Evolutionary conservation across 495 filamentous ascomycete species (phyloP).

Genomic region (Lineolata rhizophorae): DNA sequence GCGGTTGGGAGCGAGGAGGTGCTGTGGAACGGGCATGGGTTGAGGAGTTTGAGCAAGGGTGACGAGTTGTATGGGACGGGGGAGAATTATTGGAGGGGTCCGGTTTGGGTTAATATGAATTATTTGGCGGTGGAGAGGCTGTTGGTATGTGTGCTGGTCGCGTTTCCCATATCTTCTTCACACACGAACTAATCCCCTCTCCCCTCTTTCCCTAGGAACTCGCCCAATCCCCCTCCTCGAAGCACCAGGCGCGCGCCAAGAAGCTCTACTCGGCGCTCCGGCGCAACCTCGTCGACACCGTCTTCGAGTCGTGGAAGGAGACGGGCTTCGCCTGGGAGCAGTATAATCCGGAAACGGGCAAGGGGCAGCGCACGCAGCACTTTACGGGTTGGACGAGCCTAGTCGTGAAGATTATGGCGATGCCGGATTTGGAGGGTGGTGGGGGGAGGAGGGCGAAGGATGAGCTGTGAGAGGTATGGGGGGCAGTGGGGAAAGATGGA

Average conservation of each 20-base stretch:
- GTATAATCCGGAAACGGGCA: conserved; percentile 83
- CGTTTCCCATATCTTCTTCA: conserved; percentile 4
- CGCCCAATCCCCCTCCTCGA: conserved; percentile 35
- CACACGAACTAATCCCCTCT: neutral
- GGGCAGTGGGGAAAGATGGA: too few species aligned
- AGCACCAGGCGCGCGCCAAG: conserved; percentile 45
- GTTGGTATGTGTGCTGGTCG: conserved; percentile 35
- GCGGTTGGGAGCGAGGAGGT: conserved; percentile 62
- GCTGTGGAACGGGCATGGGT: conserved; percentile 66
- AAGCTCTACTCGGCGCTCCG: conserved; percentile 57
- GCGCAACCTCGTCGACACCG: conserved; percentile 68
- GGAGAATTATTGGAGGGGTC: conserved; percentile 95
- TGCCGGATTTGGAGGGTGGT: conserved; percentile 34
- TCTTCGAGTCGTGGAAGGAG: conserved; percentile 67
- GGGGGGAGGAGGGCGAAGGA: conserved; percentile 8
- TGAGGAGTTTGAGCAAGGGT: conserved; percentile 69
- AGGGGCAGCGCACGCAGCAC: conserved; percentile 86
- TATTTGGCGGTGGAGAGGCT: conserved; percentile 68
- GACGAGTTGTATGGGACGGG: conserved; percentile 67
- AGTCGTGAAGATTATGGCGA: conserved; percentile 92
- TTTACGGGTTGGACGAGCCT: conserved; percentile 97
- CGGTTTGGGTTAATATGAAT: conserved; percentile 96
- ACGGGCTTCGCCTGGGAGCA: conserved; percentile 99
- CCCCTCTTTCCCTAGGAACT: conserved; percentile 24
- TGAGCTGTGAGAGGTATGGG: too few species aligned